Percentiles rank a stretch among this genome's conserved stretches.
These are phyloP conservation scores for Rhexocercosporidium sp. DNA, from an alignment of 2,329 filamentous ascomycete species.

Conservation along the genomic window DNA sequence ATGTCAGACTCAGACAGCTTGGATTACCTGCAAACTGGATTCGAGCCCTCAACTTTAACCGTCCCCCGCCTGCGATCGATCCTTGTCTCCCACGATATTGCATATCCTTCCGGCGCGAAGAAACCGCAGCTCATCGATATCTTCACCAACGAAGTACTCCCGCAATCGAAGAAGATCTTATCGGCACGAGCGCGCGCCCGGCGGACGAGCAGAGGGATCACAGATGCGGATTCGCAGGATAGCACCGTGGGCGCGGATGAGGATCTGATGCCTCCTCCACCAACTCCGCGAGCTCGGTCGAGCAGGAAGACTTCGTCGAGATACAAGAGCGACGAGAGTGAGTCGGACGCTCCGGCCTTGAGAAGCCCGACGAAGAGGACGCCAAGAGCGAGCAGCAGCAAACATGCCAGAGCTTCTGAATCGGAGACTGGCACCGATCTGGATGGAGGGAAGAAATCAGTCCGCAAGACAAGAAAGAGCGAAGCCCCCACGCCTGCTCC, in stretches of 20 bases:
- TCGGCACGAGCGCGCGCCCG: slow-evolving; percentile 78
- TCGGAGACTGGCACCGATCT: slow-evolving; percentile 54
- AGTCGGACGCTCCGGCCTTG: slow-evolving; percentile 50
- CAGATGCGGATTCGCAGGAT: slow-evolving; percentile 71
- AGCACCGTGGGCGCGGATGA: slow-evolving; percentile 58
- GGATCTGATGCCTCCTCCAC: slow-evolving; percentile 55
- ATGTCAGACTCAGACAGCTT: slow-evolving; percentile 71
- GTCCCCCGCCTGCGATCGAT: slow-evolving; percentile 90
- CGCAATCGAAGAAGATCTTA: slow-evolving; percentile 79
- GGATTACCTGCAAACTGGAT: slow-evolving; percentile 85
- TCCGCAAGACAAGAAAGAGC: slow-evolving; percentile 57
- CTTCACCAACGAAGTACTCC: slow-evolving; percentile 78
- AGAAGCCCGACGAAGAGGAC: slow-evolving; percentile 59
- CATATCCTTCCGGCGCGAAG: slow-evolving; percentile 88
- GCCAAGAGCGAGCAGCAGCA: slow-evolving; percentile 55
- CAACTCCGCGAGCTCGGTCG: slow-evolving; percentile 58
- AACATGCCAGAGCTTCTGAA: slow-evolving; percentile 58
- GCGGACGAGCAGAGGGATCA: slow-evolving; percentile 85
- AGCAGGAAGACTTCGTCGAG: slow-evolving; percentile 59
- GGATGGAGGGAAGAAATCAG: slow-evolving; percentile 49
- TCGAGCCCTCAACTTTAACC: slow-evolving; percentile 83
- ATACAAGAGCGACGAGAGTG: slow-evolving; percentile 56
- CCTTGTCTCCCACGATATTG: slow-evolving; percentile 84
- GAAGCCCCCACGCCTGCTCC: slow-evolving; percentile 43
- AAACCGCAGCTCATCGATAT: slow-evolving; percentile 87